Percentiles rank a stretch among this genome's conserved stretches.
phyloP scores from a whole-genome alignment of 1,284 basidiomycete genomes.

The Athelia psychrophila region DNA sequence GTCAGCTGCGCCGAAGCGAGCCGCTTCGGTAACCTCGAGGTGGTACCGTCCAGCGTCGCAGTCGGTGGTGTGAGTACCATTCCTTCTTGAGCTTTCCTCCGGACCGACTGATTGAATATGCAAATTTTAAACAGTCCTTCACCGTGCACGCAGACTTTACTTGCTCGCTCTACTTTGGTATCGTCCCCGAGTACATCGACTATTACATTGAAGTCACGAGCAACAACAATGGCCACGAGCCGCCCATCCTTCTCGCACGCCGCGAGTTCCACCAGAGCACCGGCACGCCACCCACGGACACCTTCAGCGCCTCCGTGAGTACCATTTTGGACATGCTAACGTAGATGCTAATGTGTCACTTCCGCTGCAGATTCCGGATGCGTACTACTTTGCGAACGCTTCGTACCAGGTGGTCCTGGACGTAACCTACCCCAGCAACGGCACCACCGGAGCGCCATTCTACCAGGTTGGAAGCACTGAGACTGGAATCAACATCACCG shows the following conservation, averaged over 20 bases:
- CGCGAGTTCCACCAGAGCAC: constrained; percentile 1
- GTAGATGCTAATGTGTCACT: neutral
- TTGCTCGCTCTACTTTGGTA: constrained; percentile 21
- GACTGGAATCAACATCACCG: no score
- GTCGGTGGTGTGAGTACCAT: constrained; percentile 21
- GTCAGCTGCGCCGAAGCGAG: constrained; percentile 20
- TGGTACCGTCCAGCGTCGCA: constrained; percentile 19
- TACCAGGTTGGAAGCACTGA: no score
- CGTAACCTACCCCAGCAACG: constrained; percentile 18
- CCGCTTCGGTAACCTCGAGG: constrained; percentile 14
- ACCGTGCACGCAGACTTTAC: constrained; percentile 21
- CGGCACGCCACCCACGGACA: constrained; percentile 8
- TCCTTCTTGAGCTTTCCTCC: neutral
- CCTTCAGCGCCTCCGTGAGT: constrained; percentile 18
- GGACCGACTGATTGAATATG: neutral
- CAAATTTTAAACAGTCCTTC: constrained; percentile 15
- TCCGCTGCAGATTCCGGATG: constrained; percentile 20
- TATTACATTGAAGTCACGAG: constrained; percentile 29
- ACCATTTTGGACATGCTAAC: constrained; percentile 1
- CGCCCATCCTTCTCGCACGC: constrained; percentile 26
- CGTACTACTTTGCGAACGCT: constrained; percentile 20
- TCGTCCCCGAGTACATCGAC: constrained; percentile 22
- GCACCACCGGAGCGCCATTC: constrained; percentile 13
- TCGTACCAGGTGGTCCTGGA: constrained; percentile 22
- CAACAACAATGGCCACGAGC: constrained; percentile 27